phyloP scores from a whole-genome alignment of 129 eudicot genomes.

The Helianthus annuus region DNA sequence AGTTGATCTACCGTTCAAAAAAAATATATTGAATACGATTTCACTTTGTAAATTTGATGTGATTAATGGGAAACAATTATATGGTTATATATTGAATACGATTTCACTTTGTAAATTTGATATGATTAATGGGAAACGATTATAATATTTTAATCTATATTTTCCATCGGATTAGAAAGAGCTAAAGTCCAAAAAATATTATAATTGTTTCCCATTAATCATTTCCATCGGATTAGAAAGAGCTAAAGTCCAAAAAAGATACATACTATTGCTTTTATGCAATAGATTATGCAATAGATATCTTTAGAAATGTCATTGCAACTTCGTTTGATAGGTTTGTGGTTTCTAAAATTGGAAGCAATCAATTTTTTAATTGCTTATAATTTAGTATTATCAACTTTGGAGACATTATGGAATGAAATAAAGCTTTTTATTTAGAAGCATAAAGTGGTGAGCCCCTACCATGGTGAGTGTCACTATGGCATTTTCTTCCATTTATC shows the following conservation, averaged over 20 bases:
- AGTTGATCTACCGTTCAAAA: no score
- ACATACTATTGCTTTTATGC: background rate
- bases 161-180: background rate
- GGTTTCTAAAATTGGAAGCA: slow-evolving; percentile 32
- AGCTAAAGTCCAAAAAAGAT: background rate
- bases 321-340: slow-evolving; percentile 28
- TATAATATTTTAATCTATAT: background rate
- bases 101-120: slow-evolving; percentile 1
- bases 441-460: slow-evolving; percentile 35
- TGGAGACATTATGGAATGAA: slow-evolving; percentile 13
- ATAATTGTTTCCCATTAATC: no score
- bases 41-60: no score
- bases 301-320: slow-evolving; percentile 2
- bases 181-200: background rate
- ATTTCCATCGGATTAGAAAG: background rate
- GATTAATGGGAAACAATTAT: no score
- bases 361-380: slow-evolving; percentile 17
- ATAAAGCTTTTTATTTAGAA: slow-evolving; percentile 12
- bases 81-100: no score
- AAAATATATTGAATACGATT: no score
- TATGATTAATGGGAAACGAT: slow-evolving; percentile 2
- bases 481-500: slow-evolving; percentile 30
- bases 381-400: slow-evolving; percentile 13
- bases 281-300: background rate
- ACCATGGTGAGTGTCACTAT: slow-evolving; percentile 35